Base-by-base conservation (phyloP, 1,284 basidiomycete species). In the Fistulina hepatica region DNA sequence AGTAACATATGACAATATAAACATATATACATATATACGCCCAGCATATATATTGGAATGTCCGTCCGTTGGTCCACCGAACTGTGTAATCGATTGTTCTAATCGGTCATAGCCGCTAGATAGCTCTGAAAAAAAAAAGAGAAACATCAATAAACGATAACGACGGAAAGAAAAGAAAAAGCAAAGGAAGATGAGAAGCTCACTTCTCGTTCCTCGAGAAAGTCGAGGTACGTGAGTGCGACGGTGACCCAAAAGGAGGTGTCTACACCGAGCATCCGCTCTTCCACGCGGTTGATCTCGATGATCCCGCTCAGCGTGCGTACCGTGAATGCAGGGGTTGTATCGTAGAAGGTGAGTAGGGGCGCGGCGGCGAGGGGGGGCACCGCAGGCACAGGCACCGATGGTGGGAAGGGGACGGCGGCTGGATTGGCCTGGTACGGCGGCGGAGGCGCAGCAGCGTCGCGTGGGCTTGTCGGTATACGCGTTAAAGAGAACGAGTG, bases 221-320 rank as follows among this genome's bases (percentile, higher is more conserved):
- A 85, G 42, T 81, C 81, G 13, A 81, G 57, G 52, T 84, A 88
- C 1, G 78, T 76, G 49, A 85, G 54, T 0, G 74, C 76, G 30
- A 82, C 62, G 2, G 80, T 71, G 30, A 85, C 61, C 75, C 81
- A 88, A 52, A 88, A 86, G 41, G 73, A 75, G 11, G 70, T 68
- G 34, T 84, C 80, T 22, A 86, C 70, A 10, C 82, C 83, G 20
- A 83, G 51, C 23, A 65, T 54, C n/a, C 61, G 57, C 38, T 74
- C 71, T 44, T 78, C 69, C 3, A 58, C 58, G 38, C 61, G 59
- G 34, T 82, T 70, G 21, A 86, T 57, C 52, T 81, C 78, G 20
- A 86, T 53, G 20, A 74, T 38, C 2, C 82, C 83, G 1, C 65
- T 71, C 13, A 70, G 57, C 1, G 73, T 69, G 5, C 67, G 56